These are phyloP conservation scores for Epichloe festucae DNA, from an alignment of 2,329 filamentous ascomycete genomes.

Conservation along the genomic window DNA sequence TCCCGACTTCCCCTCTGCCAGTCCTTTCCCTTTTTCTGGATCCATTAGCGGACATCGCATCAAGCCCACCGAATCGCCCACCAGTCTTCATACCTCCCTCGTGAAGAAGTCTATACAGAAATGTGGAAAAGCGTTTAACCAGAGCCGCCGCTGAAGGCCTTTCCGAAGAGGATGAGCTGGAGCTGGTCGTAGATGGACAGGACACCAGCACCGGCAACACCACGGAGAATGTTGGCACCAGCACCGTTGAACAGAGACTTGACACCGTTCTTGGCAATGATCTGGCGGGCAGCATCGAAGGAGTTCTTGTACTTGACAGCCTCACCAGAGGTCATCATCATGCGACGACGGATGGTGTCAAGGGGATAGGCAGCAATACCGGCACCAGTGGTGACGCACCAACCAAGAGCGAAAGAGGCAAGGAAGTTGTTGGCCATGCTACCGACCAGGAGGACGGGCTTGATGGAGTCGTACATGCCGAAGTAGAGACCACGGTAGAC, in stretches of 20 bases:
- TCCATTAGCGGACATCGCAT: slow-evolving; percentile 25
- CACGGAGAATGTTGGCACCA: slow-evolving; percentile 99
- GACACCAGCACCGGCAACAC: slow-evolving; percentile 99
- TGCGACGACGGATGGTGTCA: slow-evolving; percentile 99
- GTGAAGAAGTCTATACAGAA: slow-evolving; percentile 28
- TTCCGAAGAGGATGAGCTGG: slow-evolving; percentile 98
- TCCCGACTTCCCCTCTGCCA: slow-evolving; percentile 32
- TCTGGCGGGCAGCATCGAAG: slow-evolving; percentile 89
- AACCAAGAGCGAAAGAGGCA: slow-evolving; percentile 96
- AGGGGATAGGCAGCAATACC: slow-evolving; percentile 99
- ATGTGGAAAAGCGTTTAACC: slow-evolving; percentile 30
- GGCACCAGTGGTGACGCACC: slow-evolving; percentile 98
- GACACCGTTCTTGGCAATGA: slow-evolving; percentile 93
- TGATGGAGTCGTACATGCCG: slow-evolving; percentile 99
- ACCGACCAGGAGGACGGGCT: slow-evolving; percentile 92
- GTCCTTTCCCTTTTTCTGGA: slow-evolving; percentile 29
- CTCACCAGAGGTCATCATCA: slow-evolving; percentile 99
- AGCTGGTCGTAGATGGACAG: slow-evolving; percentile 99
- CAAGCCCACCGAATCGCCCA: slow-evolving; percentile 23
- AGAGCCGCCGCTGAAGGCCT: slow-evolving; percentile 78
- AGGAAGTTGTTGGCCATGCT: slow-evolving; percentile 95
- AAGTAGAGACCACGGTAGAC: slow-evolving; percentile 99
- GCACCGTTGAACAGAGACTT: slow-evolving; percentile 99
- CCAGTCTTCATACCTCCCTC: slow-evolving; percentile 17
- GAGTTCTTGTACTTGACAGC: slow-evolving; percentile 99